Evolutionary conservation across 2,329 filamentous ascomycete species (phyloP).

Genomic region (Paraphaeosphaeria sporulosa): DNA sequence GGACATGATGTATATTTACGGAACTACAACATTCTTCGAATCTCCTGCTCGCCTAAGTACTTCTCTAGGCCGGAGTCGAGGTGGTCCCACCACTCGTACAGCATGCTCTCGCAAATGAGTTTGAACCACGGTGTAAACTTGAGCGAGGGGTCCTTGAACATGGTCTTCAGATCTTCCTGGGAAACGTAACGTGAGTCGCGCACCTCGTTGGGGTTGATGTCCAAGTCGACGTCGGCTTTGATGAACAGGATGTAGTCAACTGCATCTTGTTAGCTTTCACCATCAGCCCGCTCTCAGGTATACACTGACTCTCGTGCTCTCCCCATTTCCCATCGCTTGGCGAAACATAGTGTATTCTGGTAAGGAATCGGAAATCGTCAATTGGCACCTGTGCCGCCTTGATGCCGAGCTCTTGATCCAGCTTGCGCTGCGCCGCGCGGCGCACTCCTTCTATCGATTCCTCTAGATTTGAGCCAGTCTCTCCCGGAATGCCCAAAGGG

Average conservation of each 20-base stretch:
- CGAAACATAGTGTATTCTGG: constrained; percentile 97
- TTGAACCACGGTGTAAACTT: constrained; percentile 99
- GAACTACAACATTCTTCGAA: constrained; percentile 75
- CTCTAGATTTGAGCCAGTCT: constrained; percentile 83
- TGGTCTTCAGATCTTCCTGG: constrained; percentile 79
- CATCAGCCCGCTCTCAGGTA: not conserved
- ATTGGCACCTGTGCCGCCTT: constrained; percentile 86
- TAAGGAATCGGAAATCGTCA: constrained; percentile 91
- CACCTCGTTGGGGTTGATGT: constrained; percentile 87
- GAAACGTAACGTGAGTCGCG: constrained; percentile 84
- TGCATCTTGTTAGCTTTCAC: constrained; percentile 49
- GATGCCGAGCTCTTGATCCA: constrained; percentile 95
- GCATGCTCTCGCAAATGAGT: constrained; percentile 96
- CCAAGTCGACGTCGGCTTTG: constrained; percentile 80
- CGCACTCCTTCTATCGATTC: constrained; percentile 87
- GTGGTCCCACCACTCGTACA: constrained; percentile 96
- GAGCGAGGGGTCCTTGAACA: constrained; percentile 81
- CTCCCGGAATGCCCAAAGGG: constrained; percentile 86
- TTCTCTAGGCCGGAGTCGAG: constrained; percentile 82
- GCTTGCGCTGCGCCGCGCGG: constrained; percentile 88
- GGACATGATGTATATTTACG: not conserved
- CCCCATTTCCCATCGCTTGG: constrained; percentile 98
- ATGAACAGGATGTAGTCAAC: constrained; percentile 99
- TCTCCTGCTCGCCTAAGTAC: constrained; percentile 84
- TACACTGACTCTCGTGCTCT: constrained; percentile 88